Evolutionary conservation across 108 stramenopile species (phyloP).

Genomic region (Asterionellopsis glacialis): DNA sequence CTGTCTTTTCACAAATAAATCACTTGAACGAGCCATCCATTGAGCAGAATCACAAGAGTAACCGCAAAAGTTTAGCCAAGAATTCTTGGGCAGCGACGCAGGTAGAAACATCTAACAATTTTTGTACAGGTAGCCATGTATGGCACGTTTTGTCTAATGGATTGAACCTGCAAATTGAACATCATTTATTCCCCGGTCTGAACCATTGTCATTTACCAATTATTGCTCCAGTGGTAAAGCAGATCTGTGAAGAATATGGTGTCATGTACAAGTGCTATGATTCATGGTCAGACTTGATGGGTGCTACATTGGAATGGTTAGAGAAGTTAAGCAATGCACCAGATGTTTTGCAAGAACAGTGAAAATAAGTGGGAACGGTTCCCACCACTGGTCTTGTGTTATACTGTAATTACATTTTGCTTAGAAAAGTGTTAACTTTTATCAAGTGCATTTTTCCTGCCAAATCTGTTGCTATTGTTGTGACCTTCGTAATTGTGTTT

Average conservation of each 20-base stretch:
- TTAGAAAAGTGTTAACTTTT: no score
- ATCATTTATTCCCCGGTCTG: conserved; percentile 61
- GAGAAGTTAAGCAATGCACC: conserved; percentile 19
- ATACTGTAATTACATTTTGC: no score
- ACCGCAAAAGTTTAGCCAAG: not conserved
- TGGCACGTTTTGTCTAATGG: conserved; percentile 58
- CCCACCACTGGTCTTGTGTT: no score
- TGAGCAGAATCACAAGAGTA: conserved; percentile 1
- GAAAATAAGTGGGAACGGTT: no score
- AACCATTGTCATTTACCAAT: conserved; percentile 73
- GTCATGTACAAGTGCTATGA: conserved; percentile 56
- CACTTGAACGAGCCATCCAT: conserved; percentile 49
- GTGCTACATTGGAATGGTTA: conserved; percentile 39
- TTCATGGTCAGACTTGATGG: conserved; percentile 37
- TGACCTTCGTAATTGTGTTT: no score
- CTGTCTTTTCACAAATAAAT: conserved; percentile 56
- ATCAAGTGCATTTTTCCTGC: no score
- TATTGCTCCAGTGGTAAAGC: conserved; percentile 69
- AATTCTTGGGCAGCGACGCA: conserved; percentile 53
- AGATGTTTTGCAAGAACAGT: not conserved
- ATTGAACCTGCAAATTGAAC: conserved; percentile 64
- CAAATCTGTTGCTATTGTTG: no score
- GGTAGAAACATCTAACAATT: conserved; percentile 65
- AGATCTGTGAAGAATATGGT: conserved; percentile 59
- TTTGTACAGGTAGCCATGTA: conserved; percentile 29